These are phyloP conservation scores for Umbellularia californica DNA, from an alignment of 164 flowering plant genomes.

Conservation along the genomic window DNA sequence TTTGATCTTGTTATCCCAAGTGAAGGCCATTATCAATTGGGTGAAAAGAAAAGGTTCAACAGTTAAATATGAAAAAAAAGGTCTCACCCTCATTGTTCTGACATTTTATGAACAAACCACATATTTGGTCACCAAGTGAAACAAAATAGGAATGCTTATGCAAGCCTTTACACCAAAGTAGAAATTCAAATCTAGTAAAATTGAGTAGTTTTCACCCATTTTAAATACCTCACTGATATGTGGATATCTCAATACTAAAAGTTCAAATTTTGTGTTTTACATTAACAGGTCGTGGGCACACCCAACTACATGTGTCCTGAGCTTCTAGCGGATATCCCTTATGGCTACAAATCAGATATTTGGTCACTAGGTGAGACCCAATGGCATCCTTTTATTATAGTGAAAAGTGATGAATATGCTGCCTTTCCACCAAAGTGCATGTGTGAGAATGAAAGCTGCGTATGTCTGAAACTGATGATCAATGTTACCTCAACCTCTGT, in stretches of 20 bases:
- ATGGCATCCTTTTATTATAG: not conserved
- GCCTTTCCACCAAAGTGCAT: not conserved
- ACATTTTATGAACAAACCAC: too few species aligned
- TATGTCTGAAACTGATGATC: too few species aligned
- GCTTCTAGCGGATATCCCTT: constrained; percentile 85
- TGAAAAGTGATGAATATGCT: not conserved
- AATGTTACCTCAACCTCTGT: not conserved
- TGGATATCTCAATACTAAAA: not conserved
- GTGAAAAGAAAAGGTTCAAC: too few species aligned
- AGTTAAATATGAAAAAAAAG: too few species aligned
- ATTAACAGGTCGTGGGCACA: constrained; percentile 68
- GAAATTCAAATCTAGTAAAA: not conserved
- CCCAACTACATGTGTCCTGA: constrained; percentile 94
- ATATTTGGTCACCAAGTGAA: too few species aligned
- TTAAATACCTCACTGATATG: not conserved
- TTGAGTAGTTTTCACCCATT: not conserved
- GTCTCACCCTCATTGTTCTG: too few species aligned
- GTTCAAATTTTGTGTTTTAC: not conserved
- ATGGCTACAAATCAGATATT: constrained; percentile 91
- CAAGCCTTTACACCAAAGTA: too few species aligned
- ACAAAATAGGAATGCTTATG: too few species aligned
- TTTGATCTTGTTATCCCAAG: too few species aligned
- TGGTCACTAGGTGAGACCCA: constrained; percentile 82
- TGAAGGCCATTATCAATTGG: too few species aligned
- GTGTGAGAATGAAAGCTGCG: too few species aligned